Conservation (phyloP, 164 flowering plant species). For the Buxus sempervirens region DNA sequence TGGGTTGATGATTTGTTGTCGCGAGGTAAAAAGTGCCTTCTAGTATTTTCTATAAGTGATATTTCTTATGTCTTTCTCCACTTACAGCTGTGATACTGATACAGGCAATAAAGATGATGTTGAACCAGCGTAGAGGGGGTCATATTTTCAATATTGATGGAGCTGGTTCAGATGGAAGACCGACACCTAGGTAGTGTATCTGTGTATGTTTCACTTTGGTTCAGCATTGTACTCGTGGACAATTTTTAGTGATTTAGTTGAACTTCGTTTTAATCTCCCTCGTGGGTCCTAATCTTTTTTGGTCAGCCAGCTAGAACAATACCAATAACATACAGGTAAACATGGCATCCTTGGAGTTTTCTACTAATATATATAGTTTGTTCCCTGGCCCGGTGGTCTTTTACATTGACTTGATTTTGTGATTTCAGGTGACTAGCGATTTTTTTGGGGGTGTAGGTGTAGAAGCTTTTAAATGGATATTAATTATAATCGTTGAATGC, state of each 20-base stretch:
- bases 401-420: not conserved
- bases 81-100: constrained; percentile 15
- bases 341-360: not conserved
- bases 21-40: constrained; percentile 67
- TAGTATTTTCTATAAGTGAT: constrained; percentile 3
- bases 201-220: constrained; percentile 2
- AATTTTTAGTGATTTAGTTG: not conserved
- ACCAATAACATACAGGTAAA: not conserved
- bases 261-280: not conserved
- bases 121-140: constrained; percentile 80
- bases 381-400: not conserved
- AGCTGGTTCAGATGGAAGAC: constrained; percentile 99
- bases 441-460: not conserved
- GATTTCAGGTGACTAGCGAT: not conserved
- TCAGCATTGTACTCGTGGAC: not conserved
- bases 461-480: no score
- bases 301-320: not conserved
- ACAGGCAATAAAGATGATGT: constrained; percentile 94
- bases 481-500: not conserved
- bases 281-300: not conserved
- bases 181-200: constrained; percentile 73
- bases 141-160: constrained; percentile 97
- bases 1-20: constrained; percentile 95
- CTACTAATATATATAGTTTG: no score
- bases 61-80: not conserved